Percentiles rank a stretch among this genome's conserved stretches.
Conservation (phyloP, 2,329 filamentous ascomycete species). For the Phoma sp. region DNA sequence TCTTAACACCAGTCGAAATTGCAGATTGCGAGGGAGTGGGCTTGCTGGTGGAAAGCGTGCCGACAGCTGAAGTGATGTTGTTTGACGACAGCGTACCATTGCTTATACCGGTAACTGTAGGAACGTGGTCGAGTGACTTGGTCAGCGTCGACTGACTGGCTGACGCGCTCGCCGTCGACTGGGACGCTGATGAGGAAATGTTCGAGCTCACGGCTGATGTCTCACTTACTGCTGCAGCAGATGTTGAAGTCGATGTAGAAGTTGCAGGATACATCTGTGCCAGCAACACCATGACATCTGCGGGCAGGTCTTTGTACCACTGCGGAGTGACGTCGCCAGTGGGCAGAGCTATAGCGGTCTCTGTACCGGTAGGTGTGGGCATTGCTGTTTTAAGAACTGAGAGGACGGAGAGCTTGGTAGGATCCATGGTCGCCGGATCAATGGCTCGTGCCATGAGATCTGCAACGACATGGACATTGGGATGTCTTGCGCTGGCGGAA, state of each 20-base stretch:
- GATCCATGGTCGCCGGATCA: constrained; percentile 14
- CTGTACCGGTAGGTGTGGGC: constrained; percentile 6
- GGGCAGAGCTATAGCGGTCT: constrained; percentile 1
- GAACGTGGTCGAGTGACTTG: neutral
- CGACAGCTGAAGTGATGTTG: neutral
- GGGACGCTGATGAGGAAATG: neutral
- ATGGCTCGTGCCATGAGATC: constrained; percentile 9
- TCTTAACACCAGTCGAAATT: constrained; percentile 8
- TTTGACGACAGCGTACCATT: neutral
- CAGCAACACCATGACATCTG: constrained; percentile 14
- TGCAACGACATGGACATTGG: constrained; percentile 1
- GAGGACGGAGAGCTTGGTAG: constrained; percentile 14
- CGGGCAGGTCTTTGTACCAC: constrained; percentile 16
- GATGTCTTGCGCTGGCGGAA: neutral
- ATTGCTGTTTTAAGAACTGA: constrained; percentile 17
- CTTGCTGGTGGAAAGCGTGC: neutral
- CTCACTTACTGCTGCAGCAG: neutral
- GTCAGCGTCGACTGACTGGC: constrained; percentile 1
- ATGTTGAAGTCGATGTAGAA: neutral
- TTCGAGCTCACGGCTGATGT: neutral
- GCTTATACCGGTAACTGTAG: neutral
- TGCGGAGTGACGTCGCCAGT: constrained; percentile 7
- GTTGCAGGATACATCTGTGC: constrained; percentile 15
- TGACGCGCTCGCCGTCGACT: neutral
- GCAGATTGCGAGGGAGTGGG: neutral